Percentiles rank a stretch among this genome's conserved stretches.
Evolutionary conservation across 345 rosid genomes (phyloP).

Genomic region (Pistacia atlantica): DNA sequence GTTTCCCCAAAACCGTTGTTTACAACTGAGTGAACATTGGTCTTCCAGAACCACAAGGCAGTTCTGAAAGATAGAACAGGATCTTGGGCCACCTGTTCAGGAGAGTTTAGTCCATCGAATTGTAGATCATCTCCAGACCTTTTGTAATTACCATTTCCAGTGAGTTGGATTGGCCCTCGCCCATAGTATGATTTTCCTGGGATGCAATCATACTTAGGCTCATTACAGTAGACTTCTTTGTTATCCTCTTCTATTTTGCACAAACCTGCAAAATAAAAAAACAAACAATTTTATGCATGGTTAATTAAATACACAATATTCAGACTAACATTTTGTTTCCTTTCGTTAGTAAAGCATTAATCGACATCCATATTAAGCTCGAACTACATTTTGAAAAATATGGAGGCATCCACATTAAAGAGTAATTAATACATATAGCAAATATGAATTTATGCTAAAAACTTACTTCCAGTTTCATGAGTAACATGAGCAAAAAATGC

Average conservation of each 20-base stretch:
- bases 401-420: too few species aligned
- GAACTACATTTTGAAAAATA: too few species aligned
- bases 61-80: conserved; percentile 62
- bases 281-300: too few species aligned
- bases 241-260: too few species aligned
- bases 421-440: not conserved
- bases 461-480: conserved; percentile 50
- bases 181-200: conserved; percentile 60
- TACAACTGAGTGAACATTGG: conserved; percentile 44
- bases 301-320: too few species aligned
- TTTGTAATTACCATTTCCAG: conserved; percentile 72
- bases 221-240: too few species aligned
- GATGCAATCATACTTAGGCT: conserved; percentile 50
- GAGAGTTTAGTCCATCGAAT: conserved; percentile 57
- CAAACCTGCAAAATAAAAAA: conserved; percentile 38
- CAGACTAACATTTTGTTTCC: too few species aligned
- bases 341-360: too few species aligned
- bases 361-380: too few species aligned
- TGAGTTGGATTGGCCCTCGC: conserved; percentile 63
- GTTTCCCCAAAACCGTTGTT: conserved; percentile 74
- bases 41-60: conserved; percentile 76
- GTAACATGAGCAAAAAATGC: conserved; percentile 55
- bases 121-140: conserved; percentile 50
- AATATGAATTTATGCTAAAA: not conserved
- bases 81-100: conserved; percentile 61